Evolutionary conservation across 2,329 filamentous ascomycete genomes (phyloP), one percentile per base, ranked within the genome.

Genomic region (Lasiodiplodia sp.): DNA sequence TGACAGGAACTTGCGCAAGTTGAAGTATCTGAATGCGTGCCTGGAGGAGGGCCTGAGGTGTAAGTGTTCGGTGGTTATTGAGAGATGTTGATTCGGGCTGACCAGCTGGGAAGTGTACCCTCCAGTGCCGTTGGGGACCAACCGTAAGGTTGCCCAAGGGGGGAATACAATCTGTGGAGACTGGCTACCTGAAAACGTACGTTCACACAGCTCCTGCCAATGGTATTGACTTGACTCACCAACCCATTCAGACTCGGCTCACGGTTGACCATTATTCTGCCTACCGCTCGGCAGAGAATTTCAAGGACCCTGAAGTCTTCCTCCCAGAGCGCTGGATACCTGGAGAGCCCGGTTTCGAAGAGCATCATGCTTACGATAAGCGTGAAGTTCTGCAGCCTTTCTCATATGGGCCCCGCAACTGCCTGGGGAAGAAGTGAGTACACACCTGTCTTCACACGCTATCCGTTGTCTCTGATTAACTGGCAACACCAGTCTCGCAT

Each of bases 311-410:
- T 0, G 60, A 75, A 5, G 69, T 71, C 14, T 84, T 81, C 66
- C 69, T 75, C 4, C 82, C 82, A 4, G 79, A 83, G 65, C 75
- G 82, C 31, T 84, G 82, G 81, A 67, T 81, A 2, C 74, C 73
- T 0, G 72, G 74, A 5, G 70, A 72, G 74, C 64, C 64, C 8
- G 65, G 62, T n/a, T 78, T 76, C 63, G 47, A 70, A 71, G 49
- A 57, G 67, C n/a, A 68, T 10, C 79, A 72, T 21, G 72, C 70
- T 0, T 70, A 72, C n/a, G 77, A 79, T 47, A 72, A 78, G 37
- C 77, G 74, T 47, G 73, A 72, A 6, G 81, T 73, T 23, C 69
- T 83, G 12, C 79, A 84, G 23, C 75, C 82, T 0, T 86, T 86
- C 71, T 80, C 78, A 1, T 74, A 79, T 38, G 84, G 83, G 0